A percentile compares a stretch with the other conserved stretches of the same genome.
Evolutionary conservation across 495 filamentous ascomycete species (phyloP).

Genomic region (Lepidopterella palustris): DNA sequence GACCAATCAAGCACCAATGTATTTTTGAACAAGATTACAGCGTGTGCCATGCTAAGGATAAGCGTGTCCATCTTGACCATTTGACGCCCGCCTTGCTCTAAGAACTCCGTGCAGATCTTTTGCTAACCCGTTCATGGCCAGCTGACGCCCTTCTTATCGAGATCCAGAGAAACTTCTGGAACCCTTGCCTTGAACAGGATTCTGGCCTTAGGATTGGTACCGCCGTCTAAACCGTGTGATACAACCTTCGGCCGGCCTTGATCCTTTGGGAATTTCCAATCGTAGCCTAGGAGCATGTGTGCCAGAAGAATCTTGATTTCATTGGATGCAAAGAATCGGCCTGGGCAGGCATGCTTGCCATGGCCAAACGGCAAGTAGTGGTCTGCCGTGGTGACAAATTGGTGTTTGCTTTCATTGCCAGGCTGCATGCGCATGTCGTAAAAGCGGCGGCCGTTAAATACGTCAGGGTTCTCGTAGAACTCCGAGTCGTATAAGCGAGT

Average conservation of each 20-base stretch:
- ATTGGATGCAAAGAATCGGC: conserved; percentile 47
- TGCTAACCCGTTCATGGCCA: too few relatives aligned
- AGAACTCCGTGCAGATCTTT: too few relatives aligned
- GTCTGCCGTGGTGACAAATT: conserved; percentile 42
- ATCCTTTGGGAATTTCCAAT: conserved; percentile 13
- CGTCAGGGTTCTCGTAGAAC: conserved; percentile 33
- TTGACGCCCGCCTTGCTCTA: too few relatives aligned
- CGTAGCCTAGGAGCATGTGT: conserved; percentile 17
- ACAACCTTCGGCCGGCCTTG: background rate
- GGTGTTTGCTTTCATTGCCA: conserved; percentile 31
- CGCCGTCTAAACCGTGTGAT: background rate
- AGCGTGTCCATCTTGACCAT: too few relatives aligned
- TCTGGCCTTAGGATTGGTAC: background rate
- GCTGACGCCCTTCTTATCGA: too few relatives aligned
- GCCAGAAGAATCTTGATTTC: conserved; percentile 42
- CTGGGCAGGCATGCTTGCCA: conserved; percentile 53
- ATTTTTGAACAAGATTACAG: too few relatives aligned
- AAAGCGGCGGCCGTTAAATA: conserved; percentile 51
- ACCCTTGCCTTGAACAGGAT: background rate
- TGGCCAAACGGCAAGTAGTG: conserved; percentile 40
- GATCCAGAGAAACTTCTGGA: background rate
- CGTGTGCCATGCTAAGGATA: too few relatives aligned
- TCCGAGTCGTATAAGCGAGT: background rate
- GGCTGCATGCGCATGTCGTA: conserved; percentile 40
- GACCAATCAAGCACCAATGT: too few relatives aligned